Evolutionary conservation across 1,284 basidiomycete genomes (phyloP).

Genomic region (Ganoderma boninense): DNA sequence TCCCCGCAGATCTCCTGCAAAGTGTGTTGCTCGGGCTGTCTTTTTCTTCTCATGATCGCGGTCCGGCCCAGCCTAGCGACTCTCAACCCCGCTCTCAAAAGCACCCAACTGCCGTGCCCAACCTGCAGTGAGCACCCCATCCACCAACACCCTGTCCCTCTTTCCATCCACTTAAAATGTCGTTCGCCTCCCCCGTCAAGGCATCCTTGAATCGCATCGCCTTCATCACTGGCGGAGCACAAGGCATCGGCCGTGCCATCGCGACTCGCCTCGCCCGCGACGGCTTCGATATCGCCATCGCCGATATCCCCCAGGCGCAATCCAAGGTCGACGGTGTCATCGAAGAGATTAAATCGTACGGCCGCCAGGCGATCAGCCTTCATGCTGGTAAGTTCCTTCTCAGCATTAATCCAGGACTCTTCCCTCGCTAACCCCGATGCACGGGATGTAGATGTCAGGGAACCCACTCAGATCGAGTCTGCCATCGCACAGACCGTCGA

Average conservation of each 20-base stretch:
- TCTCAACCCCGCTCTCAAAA: slow-evolving; percentile 20
- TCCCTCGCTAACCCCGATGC: neutral
- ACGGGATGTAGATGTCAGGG: slow-evolving; percentile 37
- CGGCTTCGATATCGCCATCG: slow-evolving; percentile 49
- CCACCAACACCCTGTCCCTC: neutral
- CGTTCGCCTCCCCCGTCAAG: slow-evolving; percentile 40
- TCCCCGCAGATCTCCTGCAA: slow-evolving; percentile 21
- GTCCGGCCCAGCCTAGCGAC: slow-evolving; percentile 11
- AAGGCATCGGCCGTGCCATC: slow-evolving; percentile 54
- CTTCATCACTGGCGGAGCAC: slow-evolving; percentile 51
- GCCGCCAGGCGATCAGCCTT: slow-evolving; percentile 42
- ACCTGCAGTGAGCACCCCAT: neutral
- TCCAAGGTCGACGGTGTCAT: slow-evolving; percentile 41
- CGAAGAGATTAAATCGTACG: slow-evolving; percentile 44
- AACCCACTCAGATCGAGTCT: slow-evolving; percentile 44
- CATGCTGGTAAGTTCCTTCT: slow-evolving; percentile 35
- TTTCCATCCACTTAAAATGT: slow-evolving; percentile 20
- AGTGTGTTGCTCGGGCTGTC: neutral
- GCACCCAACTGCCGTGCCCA: neutral
- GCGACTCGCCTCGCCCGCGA: slow-evolving; percentile 50
- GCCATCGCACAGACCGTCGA: slow-evolving; percentile 44
- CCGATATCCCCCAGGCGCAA: slow-evolving; percentile 45
- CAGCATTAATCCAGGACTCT: neutral
- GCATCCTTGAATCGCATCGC: slow-evolving; percentile 43
- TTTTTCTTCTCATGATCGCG: slow-evolving; percentile 16